These are phyloP conservation scores for Eudorina sp. DNA, from an alignment of 139 green algal genomes.

Conservation along the genomic window DNA sequence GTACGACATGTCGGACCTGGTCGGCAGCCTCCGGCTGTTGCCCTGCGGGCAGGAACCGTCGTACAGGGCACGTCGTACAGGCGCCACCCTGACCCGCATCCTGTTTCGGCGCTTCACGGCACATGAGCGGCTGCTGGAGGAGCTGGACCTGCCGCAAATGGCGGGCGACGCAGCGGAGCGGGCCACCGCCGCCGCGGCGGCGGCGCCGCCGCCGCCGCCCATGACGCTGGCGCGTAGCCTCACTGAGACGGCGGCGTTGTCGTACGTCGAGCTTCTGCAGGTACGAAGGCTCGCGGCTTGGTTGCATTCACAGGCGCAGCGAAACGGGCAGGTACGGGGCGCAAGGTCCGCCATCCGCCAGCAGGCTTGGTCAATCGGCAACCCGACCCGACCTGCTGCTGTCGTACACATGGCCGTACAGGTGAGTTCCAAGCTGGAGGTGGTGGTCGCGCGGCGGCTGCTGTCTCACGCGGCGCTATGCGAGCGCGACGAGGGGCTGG, in stretches of 20 bases:
- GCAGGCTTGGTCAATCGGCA: too few relatives aligned
- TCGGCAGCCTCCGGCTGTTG: neutral
- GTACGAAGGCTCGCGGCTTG: too few relatives aligned
- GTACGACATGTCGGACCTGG: constrained; percentile 16
- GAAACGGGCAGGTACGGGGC: too few relatives aligned
- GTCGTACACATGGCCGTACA: neutral
- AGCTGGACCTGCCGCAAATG: constrained; percentile 19
- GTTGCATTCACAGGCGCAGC: too few relatives aligned
- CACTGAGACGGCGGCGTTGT: constrained; percentile 20
- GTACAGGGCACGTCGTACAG: constrained; percentile 18
- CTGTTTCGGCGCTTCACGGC: neutral
- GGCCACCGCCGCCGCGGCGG: neutral
- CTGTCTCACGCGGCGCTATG: constrained; percentile 33
- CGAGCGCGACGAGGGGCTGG: neutral
- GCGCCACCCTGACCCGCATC: neutral
- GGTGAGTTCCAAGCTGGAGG: constrained; percentile 18
- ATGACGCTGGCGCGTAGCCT: neutral
- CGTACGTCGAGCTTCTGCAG: constrained; percentile 32
- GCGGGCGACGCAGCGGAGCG: constrained; percentile 3
- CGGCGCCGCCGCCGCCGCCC: neutral
- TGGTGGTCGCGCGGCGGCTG: constrained; percentile 19
- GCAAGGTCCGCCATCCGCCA: too few relatives aligned
- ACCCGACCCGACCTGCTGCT: neutral
- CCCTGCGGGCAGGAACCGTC: neutral
- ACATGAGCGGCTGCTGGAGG: neutral